Base-by-base conservation (phyloP, 805 yeast species). In the Nakazawaea ambrosiae region DNA sequence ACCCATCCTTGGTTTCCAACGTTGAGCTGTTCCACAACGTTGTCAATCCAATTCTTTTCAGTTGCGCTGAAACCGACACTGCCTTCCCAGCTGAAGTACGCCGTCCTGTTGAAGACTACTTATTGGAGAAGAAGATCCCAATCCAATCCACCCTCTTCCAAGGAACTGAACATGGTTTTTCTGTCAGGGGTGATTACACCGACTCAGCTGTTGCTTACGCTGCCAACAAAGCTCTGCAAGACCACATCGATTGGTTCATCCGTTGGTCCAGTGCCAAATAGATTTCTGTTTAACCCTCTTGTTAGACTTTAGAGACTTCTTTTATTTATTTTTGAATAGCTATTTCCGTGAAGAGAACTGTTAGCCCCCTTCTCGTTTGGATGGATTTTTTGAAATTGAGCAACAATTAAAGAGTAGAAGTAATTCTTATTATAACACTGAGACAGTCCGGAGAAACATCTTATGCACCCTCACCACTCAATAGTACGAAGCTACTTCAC, bases 81-180 rank as follows among this genome's bases (percentile, higher is more conserved):
- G 61, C 70, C 35, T 89, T 80, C 70, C 53, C 87, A 3, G 56
- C 56, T 0, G 92, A 84, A 37, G 60, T 75, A 49, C 79, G 94
- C 61, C 64, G 57, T 41, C 49, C 66, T 49, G 73, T 89, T 20
- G 86, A 78, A 58, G 73, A 59, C 8, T 71, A 69, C 47, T 70
- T 82, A 49, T 60, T 60, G 41, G 72, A 71, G 45, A 67, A 67
- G 37, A 68, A 66, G 39, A 74, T 74, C 27, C 64, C 64, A 29
- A 88, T 73, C 63, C 78, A 74, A 58, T 49, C 81, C 19, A 74
- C 78, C 41, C 52, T 84, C 31, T 81, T 73, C 56, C 55, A 80
- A 23, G 81, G 81, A 39, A 80, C 73, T 18, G 18, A 54, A 3
- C 97, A 89, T 55, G 97, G 96, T 1, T 89, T 66, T 56, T 75